These are phyloP conservation scores for Hanseniaspora nectarophila DNA, from an alignment of 805 yeast species.

Conservation along the genomic window DNA sequence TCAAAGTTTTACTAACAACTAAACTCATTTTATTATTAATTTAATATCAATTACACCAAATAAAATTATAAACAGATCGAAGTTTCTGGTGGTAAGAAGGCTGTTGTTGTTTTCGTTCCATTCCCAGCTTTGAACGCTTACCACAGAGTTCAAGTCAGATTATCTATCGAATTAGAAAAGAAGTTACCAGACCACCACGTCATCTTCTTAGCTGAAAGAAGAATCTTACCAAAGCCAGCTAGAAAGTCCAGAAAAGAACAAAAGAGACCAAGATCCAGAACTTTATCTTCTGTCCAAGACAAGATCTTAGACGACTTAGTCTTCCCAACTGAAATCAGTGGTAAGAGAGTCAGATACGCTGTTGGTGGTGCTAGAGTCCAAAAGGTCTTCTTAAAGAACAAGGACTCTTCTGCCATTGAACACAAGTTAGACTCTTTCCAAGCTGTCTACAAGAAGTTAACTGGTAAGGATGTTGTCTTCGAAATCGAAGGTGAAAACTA, in stretches of 20 bases:
- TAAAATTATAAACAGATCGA: constrained; percentile 44
- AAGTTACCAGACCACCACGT: constrained; percentile 99
- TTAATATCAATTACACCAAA: constrained; percentile 1
- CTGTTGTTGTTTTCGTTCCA: constrained; percentile 95
- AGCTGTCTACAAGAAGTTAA: constrained; percentile 93
- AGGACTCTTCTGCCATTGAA: constrained; percentile 93
- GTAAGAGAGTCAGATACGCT: constrained; percentile 98
- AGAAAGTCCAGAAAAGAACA: constrained; percentile 87
- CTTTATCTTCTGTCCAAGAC: constrained; percentile 97
- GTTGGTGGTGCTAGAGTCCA: constrained; percentile 98
- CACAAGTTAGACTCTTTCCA: constrained; percentile 99
- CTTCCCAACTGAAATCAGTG: constrained; percentile 98
- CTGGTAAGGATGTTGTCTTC: constrained; percentile 98
- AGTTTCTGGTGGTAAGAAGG: constrained; percentile 96
- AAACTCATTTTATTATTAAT: background rate
- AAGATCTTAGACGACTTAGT: constrained; percentile 97
- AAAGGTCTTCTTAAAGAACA: constrained; percentile 94
- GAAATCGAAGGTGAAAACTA: constrained; percentile 60
- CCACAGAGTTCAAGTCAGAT: constrained; percentile 95
- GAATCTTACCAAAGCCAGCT: constrained; percentile 98
- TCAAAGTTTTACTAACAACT: constrained; percentile 4
- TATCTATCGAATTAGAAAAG: constrained; percentile 99
- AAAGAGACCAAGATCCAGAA: constrained; percentile 99
- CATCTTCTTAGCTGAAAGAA: constrained; percentile 98
- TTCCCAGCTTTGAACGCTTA: constrained; percentile 82